Percentiles rank a stretch among this genome's conserved stretches.
Evolutionary conservation across 495 filamentous ascomycete genomes (phyloP).

Genomic region (Aspergillus egyptiacus): DNA sequence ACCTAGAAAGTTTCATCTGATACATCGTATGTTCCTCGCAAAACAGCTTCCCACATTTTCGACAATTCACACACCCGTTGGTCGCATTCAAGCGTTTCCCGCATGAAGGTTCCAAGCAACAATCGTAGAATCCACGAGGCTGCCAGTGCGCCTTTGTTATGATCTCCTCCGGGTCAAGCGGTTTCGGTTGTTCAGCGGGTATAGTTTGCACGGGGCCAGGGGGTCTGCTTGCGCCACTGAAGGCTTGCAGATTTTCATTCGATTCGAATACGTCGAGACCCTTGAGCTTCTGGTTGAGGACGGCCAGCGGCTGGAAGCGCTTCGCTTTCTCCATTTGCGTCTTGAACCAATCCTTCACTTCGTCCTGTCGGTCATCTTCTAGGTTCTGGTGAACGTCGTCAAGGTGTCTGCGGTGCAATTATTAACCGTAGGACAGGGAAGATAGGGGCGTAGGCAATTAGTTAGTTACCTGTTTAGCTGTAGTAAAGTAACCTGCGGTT

Average conservation of each 20-base stretch:
- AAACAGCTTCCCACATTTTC: conserved; percentile 86
- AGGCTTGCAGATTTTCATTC: conserved; percentile 57
- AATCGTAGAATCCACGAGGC: conserved; percentile 59
- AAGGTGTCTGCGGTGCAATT: conserved; percentile 59
- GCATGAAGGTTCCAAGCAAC: conserved; percentile 82
- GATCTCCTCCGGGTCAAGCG: conserved; percentile 76
- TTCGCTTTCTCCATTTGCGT: conserved; percentile 94
- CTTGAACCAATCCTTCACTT: conserved; percentile 98
- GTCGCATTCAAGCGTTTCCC: conserved; percentile 68
- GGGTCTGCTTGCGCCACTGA: conserved; percentile 27
- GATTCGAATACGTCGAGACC: conserved; percentile 97
- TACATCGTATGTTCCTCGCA: conserved; percentile 99
- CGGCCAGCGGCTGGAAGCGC: conserved; percentile 86
- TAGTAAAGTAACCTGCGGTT: conserved; percentile 70
- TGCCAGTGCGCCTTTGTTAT: conserved; percentile 91
- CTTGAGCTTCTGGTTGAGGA: conserved; percentile 91
- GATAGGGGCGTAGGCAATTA: not conserved
- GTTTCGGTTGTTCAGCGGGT: conserved; percentile 32
- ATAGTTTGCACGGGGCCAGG: conserved; percentile 26
- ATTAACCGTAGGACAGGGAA: conserved; percentile 15
- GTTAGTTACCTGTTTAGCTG: conserved; percentile 75
- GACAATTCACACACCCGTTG: conserved; percentile 83
- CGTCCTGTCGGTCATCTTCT: conserved; percentile 88
- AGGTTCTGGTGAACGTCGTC: conserved; percentile 91
- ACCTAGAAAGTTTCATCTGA: conserved; percentile 93